These are phyloP conservation scores for Mucor velutinosus DNA, from an alignment of 371 early-diverging fungal genomes.

Conservation along the genomic window DNA sequence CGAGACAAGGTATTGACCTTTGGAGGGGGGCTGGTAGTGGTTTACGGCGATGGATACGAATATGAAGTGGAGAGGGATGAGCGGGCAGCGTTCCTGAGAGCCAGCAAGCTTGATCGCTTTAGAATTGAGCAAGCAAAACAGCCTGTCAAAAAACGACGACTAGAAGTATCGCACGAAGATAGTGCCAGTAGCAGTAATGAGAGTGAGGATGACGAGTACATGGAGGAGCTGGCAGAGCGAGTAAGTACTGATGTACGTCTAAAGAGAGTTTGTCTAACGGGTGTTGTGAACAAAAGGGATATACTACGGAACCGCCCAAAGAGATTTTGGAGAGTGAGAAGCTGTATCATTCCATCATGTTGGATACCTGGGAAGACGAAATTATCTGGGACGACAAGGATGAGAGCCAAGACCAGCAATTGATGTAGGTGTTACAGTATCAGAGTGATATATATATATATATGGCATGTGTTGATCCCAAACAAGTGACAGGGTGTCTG, in stretches of 20 bases:
- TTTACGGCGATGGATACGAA: constrained; percentile 47
- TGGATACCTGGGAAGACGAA: constrained; percentile 84
- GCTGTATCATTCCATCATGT: constrained; percentile 61
- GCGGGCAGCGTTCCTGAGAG: constrained; percentile 32
- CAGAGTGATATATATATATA: not conserved
- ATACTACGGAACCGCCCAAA: not conserved
- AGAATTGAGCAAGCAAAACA: constrained; percentile 17
- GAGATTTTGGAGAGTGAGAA: constrained; percentile 30
- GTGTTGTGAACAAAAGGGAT: not conserved
- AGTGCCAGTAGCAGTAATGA: constrained; percentile 20
- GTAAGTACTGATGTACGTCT: not conserved
- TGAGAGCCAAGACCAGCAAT: not conserved
- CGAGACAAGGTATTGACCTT: not conserved
- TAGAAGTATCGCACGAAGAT: constrained; percentile 25
- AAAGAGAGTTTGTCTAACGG: not conserved
- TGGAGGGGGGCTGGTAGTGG: constrained; percentile 14
- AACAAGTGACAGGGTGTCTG: not conserved
- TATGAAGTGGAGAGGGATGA: constrained; percentile 50
- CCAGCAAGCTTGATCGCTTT: constrained; percentile 35
- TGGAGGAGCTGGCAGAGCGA: constrained; percentile 15
- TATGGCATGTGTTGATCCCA: not conserved
- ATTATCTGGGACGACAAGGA: constrained; percentile 78
- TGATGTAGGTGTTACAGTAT: not conserved
- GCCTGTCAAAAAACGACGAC: constrained; percentile 30
- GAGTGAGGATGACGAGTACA: constrained; percentile 31